A percentile compares a stretch with the other conserved stretches of the same genome.
phyloP scores from a whole-genome alignment of 2,329 filamentous ascomycete genomes.

The Aspergillus ochraceus region DNA sequence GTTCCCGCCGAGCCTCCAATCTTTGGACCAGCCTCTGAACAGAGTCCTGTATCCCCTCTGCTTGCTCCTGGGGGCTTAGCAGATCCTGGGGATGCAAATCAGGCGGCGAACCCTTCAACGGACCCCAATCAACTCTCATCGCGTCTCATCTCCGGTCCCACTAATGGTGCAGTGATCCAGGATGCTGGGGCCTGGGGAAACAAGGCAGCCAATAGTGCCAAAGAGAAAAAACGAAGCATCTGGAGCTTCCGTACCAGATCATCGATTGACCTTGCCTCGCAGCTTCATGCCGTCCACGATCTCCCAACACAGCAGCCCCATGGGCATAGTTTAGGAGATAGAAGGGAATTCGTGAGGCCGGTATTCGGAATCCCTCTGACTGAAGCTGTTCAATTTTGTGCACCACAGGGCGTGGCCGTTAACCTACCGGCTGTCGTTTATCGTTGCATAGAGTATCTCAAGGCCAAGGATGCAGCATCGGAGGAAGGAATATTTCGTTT shows the following conservation, averaged over 20 bases:
- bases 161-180: constrained; percentile 79
- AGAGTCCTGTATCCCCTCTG: constrained; percentile 34
- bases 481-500: constrained; percentile 97
- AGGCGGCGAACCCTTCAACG: constrained; percentile 29
- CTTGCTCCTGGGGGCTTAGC: constrained; percentile 28
- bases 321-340: constrained; percentile 47
- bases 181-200: constrained; percentile 86
- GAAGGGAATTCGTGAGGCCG: constrained; percentile 60
- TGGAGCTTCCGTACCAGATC: constrained; percentile 67
- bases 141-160: constrained; percentile 77
- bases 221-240: constrained; percentile 76
- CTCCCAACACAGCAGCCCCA: constrained; percentile 51
- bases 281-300: constrained; percentile 34
- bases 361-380: constrained; percentile 83
- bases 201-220: constrained; percentile 63
- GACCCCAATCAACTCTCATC: constrained; percentile 30
- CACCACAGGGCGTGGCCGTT: constrained; percentile 68
- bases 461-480: constrained; percentile 72
- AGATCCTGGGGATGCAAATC: constrained; percentile 29
- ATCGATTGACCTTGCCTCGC: constrained; percentile 63
- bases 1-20: constrained; percentile 59
- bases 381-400: constrained; percentile 81
- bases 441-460: constrained; percentile 90
- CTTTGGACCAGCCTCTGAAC: constrained; percentile 44
- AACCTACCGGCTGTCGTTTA: constrained; percentile 90